These are phyloP conservation scores for Barbatosphaeria neglecta DNA, from an alignment of 495 filamentous ascomycete genomes.

Conservation along the genomic window DNA sequence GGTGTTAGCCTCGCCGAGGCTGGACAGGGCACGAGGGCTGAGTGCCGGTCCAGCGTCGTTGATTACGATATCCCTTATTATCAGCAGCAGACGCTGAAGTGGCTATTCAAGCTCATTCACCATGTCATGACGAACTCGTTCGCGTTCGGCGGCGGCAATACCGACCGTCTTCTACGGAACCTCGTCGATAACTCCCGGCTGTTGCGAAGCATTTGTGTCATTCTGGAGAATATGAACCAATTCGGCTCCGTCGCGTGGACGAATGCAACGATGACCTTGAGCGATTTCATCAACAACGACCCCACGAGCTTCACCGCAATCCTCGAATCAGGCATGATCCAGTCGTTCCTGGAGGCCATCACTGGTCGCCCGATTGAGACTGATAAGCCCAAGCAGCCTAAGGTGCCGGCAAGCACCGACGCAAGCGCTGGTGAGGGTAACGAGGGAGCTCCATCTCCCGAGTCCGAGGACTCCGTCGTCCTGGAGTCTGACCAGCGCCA, in stretches of 20 bases:
- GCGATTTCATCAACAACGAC: constrained; percentile 97
- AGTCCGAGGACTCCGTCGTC: constrained; percentile 23
- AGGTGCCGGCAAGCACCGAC: constrained; percentile 21
- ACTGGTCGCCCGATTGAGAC: constrained; percentile 44
- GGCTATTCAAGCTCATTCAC: constrained; percentile 90
- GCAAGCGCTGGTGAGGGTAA: constrained; percentile 16
- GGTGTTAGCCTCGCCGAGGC: constrained; percentile 50
- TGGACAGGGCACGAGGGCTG: constrained; percentile 62
- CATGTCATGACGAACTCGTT: constrained; percentile 79
- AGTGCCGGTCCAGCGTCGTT: constrained; percentile 66
- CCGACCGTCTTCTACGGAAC: constrained; percentile 82
- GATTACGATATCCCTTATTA: constrained; percentile 90
- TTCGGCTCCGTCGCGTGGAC: constrained; percentile 94
- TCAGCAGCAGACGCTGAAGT: constrained; percentile 83
- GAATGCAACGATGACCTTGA: constrained; percentile 76
- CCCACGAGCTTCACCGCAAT: constrained; percentile 95
- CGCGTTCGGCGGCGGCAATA: constrained; percentile 57
- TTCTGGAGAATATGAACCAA: constrained; percentile 64
- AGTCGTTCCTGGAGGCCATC: constrained; percentile 68
- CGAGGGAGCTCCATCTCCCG: not conserved
- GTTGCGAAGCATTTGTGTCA: constrained; percentile 61
- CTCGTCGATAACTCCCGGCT: constrained; percentile 85
- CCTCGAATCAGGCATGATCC: constrained; percentile 82
- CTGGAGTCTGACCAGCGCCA: constrained; percentile 29
- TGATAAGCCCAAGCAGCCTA: constrained; percentile 20